These are phyloP conservation scores for Tricholoma bakamatsutake DNA, from an alignment of 768 basidiomycete genomes.

Conservation along the genomic window DNA sequence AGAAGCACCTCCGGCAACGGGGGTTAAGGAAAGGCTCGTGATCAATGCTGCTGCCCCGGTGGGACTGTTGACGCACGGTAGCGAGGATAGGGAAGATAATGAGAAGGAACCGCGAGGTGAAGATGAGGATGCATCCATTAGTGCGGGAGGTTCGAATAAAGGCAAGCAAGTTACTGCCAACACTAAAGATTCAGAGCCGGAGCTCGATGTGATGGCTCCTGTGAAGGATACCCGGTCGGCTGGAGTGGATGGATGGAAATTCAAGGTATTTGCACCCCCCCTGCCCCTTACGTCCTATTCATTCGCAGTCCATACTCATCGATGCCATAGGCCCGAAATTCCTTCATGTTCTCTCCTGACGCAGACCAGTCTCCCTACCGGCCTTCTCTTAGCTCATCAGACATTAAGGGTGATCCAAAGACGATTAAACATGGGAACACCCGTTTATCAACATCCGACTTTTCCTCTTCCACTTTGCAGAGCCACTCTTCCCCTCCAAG, in stretches of 20 bases:
- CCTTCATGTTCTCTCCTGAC: conserved; percentile 93
- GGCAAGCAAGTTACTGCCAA: conserved; percentile 19
- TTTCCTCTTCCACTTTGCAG: conserved; percentile 33
- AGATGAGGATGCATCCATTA: conserved; percentile 18
- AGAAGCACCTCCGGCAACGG: conserved; percentile 54
- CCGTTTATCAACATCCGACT: conserved; percentile 69
- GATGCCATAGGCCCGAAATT: conserved; percentile 71
- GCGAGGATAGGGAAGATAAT: conserved; percentile 19
- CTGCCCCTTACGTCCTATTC: not conserved
- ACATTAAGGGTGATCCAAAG: conserved; percentile 39
- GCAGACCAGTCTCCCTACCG: conserved; percentile 73
- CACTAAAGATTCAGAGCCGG: conserved; percentile 19
- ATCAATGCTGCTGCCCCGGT: conserved; percentile 55
- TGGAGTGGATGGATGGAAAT: conserved; percentile 76
- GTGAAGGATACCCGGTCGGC: conserved; percentile 67
- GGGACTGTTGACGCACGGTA: conserved; percentile 44
- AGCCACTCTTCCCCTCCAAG: conserved; percentile 65
- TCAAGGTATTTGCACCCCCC: conserved; percentile 62
- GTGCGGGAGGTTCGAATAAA: conserved; percentile 15
- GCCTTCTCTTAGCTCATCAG: conserved; percentile 8
- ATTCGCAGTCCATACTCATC: not conserved
- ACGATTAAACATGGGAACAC: conserved; percentile 78
- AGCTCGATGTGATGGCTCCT: conserved; percentile 75
- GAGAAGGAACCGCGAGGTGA: conserved; percentile 18
- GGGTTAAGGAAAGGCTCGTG: conserved; percentile 60